Percentiles rank a stretch among this genome's conserved stretches.
Conservation (phyloP, 1,284 basidiomycete species). For the Ganoderma meredithae region DNA sequence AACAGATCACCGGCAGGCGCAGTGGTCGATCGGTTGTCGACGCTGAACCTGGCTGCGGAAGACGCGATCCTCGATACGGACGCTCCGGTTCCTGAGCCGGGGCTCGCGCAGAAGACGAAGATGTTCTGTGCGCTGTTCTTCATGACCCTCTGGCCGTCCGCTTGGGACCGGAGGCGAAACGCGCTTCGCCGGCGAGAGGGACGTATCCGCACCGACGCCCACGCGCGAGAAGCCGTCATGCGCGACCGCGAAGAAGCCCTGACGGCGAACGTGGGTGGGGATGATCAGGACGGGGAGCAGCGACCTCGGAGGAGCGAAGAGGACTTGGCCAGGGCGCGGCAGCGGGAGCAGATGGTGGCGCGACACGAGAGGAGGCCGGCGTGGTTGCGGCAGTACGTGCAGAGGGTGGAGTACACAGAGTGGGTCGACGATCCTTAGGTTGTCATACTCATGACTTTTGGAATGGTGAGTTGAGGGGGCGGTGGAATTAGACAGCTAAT, state of each 20-base stretch:
- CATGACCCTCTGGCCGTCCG: conserved; percentile 73
- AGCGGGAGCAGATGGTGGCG: conserved; percentile 51
- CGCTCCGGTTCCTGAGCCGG: conserved; percentile 45
- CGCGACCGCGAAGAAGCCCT: conserved; percentile 40
- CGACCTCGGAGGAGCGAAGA: conserved; percentile 33
- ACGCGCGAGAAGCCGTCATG: conserved; percentile 49
- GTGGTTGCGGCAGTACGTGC: conserved; percentile 74
- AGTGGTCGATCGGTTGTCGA: conserved; percentile 61
- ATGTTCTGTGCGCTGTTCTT: conserved; percentile 67
- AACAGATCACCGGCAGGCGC: conserved; percentile 40
- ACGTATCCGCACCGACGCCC: conserved; percentile 70
- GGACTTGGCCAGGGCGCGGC: conserved; percentile 44
- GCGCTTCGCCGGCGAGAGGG: conserved; percentile 72
- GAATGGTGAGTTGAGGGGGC: neutral
- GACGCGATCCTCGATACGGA: conserved; percentile 54
- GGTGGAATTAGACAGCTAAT: conserved; percentile 1
- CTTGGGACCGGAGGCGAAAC: conserved; percentile 74
- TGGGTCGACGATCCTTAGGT: conserved; percentile 68
- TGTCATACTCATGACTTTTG: neutral
- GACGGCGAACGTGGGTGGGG: conserved; percentile 33
- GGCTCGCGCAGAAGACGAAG: conserved; percentile 54
- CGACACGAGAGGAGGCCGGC: conserved; percentile 58
- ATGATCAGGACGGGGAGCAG: conserved; percentile 2
- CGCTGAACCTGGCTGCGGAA: conserved; percentile 63
- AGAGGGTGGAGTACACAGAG: conserved; percentile 67